Evolutionary conservation across 768 basidiomycete genomes (phyloP).

Genomic region (Kwoniella mangroviensis): DNA sequence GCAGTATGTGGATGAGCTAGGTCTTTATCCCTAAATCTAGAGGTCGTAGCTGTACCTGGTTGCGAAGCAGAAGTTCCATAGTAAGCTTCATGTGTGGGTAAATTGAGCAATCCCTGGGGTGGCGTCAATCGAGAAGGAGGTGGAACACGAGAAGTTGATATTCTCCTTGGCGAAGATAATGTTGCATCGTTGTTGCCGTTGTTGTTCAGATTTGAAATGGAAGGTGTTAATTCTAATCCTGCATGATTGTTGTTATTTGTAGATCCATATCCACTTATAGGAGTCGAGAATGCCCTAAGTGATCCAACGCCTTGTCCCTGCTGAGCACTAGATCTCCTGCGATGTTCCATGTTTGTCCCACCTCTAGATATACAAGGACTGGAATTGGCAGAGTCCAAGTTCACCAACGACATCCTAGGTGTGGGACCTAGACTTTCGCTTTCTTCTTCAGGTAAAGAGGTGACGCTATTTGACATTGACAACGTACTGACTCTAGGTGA

Average conservation of each 20-base stretch:
- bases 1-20: not conserved
- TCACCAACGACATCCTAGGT: slow-evolving; percentile 15
- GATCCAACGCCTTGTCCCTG: not conserved
- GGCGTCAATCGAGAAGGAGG: slow-evolving; percentile 15
- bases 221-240: slow-evolving; percentile 23
- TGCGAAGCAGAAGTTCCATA: slow-evolving; percentile 33
- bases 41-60: slow-evolving; percentile 39
- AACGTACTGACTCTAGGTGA: not conserved
- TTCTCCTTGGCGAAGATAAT: slow-evolving; percentile 43
- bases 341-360: slow-evolving; percentile 7
- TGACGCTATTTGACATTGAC: slow-evolving; percentile 9
- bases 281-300: slow-evolving; percentile 20
- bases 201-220: slow-evolving; percentile 3
- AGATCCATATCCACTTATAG: slow-evolving; percentile 28
- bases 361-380: slow-evolving; percentile 20
- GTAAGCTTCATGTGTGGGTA: slow-evolving; percentile 46
- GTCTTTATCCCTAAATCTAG: slow-evolving; percentile 35
- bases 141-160: slow-evolving; percentile 34
- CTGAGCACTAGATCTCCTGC: slow-evolving; percentile 18
- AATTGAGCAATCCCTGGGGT: slow-evolving; percentile 23
- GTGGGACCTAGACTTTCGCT: slow-evolving; percentile 7
- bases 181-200: slow-evolving; percentile 27
- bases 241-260: slow-evolving; percentile 12
- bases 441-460: slow-evolving; percentile 7
- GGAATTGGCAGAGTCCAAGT: slow-evolving; percentile 23